Evolutionary conservation across 2,329 filamentous ascomycete species (phyloP), one percentile per base, ranked within the genome.

Genomic region (Alternaria triticina): DNA sequence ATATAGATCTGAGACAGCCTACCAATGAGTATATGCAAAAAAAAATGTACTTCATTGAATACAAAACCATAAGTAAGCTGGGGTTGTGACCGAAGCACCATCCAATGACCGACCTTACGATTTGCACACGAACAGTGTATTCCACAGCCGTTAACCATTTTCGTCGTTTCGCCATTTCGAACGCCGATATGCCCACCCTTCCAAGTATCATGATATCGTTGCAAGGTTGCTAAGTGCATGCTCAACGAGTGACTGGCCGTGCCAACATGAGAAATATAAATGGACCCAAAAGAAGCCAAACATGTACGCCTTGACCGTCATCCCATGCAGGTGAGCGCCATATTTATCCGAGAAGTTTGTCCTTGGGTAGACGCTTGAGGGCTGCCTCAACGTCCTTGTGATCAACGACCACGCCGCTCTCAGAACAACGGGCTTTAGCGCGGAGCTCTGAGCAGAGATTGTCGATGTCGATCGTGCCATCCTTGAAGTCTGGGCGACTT

Each of bases 351-450:
- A 55, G 33, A 33, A 58, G 45, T 12, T 64, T 62, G 25, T 79
- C 74, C 44, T 79, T 77, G 7, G 80, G 79, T 25, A 85, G 66
- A 55, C 82, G 82, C 73, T 82, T 80, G 57, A 85, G 78, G 6
- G 83, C 83, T 43, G 80, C 88, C 76, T 97, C 91, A 72, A 98
- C 97, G 74, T 98, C 94, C 58, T 89, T 88, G 82, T 97, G 90
- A 66, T 94, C 91, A 23, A 99, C 92, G 17, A 97, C 93, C 12
- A 96, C 93, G 15, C 96, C 95, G 17, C 87, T 91, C 70, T 97
- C 92, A 0, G 94, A 97, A 80, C 96, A 99, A 77, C 95, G 96
- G 61, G 96, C 96, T 83, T 99, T 99, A 79, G 94, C 92, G 68
- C 95, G 92, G 13, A 99, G 88, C 77, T 99, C 94, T 5, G 91